These are phyloP conservation scores for Neurospora sp. DNA, from an alignment of 495 filamentous ascomycete genomes.

Conservation along the genomic window DNA sequence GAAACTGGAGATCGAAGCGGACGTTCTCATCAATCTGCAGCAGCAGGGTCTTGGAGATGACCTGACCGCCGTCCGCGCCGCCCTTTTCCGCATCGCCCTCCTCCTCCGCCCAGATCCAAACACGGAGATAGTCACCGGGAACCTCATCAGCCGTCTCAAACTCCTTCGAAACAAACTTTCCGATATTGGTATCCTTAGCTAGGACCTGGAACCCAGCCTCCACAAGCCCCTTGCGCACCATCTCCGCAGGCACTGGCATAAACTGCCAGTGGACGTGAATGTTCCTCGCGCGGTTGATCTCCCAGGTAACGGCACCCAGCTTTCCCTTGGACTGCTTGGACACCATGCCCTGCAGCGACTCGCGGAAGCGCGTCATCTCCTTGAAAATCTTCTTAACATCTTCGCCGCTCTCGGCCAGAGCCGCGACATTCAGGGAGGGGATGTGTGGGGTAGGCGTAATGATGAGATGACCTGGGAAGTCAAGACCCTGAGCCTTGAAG, in stretches of 20 bases:
- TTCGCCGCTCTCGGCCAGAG: constrained; percentile 35
- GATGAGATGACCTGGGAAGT: constrained; percentile 79
- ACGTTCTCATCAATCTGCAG: constrained; percentile 36
- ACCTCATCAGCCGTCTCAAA: constrained; percentile 28
- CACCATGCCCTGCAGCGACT: constrained; percentile 61
- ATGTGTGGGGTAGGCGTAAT: constrained; percentile 77
- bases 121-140: constrained; percentile 67
- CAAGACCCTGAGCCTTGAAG: constrained; percentile 47
- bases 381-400: constrained; percentile 46
- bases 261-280: constrained; percentile 95
- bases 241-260: constrained; percentile 58
- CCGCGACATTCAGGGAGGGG: constrained; percentile 39
- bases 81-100: constrained; percentile 5
- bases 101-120: constrained; percentile 63
- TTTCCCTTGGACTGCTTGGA: constrained; percentile 38
- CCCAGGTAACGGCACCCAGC: constrained; percentile 81
- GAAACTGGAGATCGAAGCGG: constrained; percentile 51
- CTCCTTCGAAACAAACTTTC: constrained; percentile 38
- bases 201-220: constrained; percentile 77
- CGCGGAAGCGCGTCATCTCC: constrained; percentile 75
- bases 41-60: constrained; percentile 37
- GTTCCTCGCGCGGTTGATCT: constrained; percentile 65
- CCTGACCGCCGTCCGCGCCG: constrained; percentile 27
- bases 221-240: constrained; percentile 58
- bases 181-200: constrained; percentile 66